A percentile compares a stretch with the other conserved stretches of the same genome.
phyloP scores from a whole-genome alignment of 129 eudicot genomes.

The Glebionis coronaria region DNA sequence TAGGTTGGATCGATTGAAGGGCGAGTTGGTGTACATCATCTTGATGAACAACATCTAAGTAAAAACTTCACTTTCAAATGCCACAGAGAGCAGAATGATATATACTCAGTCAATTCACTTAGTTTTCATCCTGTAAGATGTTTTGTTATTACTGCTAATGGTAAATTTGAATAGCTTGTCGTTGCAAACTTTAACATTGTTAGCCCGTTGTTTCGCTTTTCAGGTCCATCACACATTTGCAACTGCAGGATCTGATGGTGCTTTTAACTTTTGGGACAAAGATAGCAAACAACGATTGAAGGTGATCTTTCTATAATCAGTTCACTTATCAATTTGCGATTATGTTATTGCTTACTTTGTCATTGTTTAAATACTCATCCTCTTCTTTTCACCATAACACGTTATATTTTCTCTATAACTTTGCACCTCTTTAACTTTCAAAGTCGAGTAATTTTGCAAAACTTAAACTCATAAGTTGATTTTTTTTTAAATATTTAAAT shows the following conservation, averaged over 20 bases:
- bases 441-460: no score
- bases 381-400: no score
- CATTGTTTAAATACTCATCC: background rate
- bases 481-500: no score
- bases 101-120: conserved; percentile 88
- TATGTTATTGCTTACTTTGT: background rate
- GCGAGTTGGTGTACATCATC: conserved; percentile 96
- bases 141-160: conserved; percentile 11
- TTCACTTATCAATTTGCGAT: background rate
- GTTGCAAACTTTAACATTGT: background rate
- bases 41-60: conserved; percentile 76
- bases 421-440: background rate
- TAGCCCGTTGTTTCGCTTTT: conserved; percentile 10
- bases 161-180: conserved; percentile 10
- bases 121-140: conserved; percentile 91
- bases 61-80: conserved; percentile 96
- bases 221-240: conserved; percentile 93
- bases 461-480: no score
- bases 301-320: conserved; percentile 35
- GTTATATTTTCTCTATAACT: background rate
- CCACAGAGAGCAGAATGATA: conserved; percentile 89
- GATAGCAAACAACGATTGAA: conserved; percentile 97
- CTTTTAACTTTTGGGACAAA: conserved; percentile 95
- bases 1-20: conserved; percentile 99
- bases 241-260: conserved; percentile 97